Percentiles rank a stretch among this genome's conserved stretches.
These are phyloP conservation scores for Fusarium concolor DNA, from an alignment of 2,329 filamentous ascomycete genomes.

Conservation along the genomic window DNA sequence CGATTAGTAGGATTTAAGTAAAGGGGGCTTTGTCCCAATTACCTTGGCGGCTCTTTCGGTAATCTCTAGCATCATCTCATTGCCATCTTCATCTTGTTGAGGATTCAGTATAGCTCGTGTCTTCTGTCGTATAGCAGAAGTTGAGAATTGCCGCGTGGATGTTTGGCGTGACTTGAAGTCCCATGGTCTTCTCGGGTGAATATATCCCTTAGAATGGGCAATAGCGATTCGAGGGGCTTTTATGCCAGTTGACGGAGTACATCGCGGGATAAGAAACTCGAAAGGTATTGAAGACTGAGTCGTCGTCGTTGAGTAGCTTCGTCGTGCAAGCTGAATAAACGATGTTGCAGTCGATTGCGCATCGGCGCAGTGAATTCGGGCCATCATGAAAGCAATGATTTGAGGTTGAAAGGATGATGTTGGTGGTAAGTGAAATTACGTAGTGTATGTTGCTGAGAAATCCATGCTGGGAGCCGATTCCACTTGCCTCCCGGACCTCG, in stretches of 20 bases:
- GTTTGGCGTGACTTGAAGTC: conserved; percentile 10
- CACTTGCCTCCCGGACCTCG: conserved; percentile 36
- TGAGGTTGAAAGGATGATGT: conserved; percentile 17
- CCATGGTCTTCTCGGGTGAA: neutral
- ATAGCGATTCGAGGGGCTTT: conserved; percentile 2
- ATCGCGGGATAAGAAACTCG: conserved; percentile 56
- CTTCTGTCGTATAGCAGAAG: conserved; percentile 51
- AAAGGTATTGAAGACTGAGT: conserved; percentile 47
- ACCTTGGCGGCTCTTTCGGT: conserved; percentile 85
- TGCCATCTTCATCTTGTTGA: conserved; percentile 82
- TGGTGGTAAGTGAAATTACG: conserved; percentile 26
- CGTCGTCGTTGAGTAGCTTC: conserved; percentile 48
- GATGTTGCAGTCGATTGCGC: conserved; percentile 53
- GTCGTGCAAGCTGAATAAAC: conserved; percentile 57
- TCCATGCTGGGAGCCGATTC: conserved; percentile 38
- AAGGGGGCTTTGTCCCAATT: conserved; percentile 41
- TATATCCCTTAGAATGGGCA: neutral
- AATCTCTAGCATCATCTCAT: conserved; percentile 85
- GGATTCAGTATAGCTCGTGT: conserved; percentile 75
- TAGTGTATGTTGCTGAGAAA: conserved; percentile 47
- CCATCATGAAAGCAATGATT: conserved; percentile 44
- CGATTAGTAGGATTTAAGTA: conserved; percentile 17
- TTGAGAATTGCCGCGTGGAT: conserved; percentile 51
- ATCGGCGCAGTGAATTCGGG: conserved; percentile 53
- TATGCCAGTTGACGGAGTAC: conserved; percentile 24